phyloP scores from a whole-genome alignment of 345 rosid genomes.

The Gossypium longicalyx region DNA sequence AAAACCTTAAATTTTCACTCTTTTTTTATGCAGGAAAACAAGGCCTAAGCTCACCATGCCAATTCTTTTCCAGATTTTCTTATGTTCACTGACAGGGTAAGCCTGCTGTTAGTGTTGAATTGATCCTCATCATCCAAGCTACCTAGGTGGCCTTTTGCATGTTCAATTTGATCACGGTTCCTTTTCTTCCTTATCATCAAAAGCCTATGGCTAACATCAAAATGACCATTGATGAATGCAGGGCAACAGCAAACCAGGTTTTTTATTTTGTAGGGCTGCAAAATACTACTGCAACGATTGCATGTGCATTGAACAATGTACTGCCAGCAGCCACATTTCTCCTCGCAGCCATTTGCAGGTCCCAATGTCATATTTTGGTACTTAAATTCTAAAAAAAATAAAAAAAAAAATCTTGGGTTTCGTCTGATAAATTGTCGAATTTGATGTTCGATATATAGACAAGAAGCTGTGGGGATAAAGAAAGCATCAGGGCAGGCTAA shows the following conservation, averaged over 20 bases:
- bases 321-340: conserved; percentile 79
- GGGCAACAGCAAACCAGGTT: conserved; percentile 71
- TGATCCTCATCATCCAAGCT: neutral
- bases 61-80: conserved; percentile 55
- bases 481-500: conserved; percentile 71
- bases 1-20: neutral
- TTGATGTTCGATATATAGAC: conserved; percentile 33
- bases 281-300: conserved; percentile 69
- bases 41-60: conserved; percentile 60
- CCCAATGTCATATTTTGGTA: neutral
- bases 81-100: conserved; percentile 91
- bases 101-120: neutral
- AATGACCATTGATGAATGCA: conserved; percentile 21
- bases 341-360: conserved; percentile 77
- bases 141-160: neutral
- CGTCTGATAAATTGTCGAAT: neutral
- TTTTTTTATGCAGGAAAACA: conserved; percentile 50
- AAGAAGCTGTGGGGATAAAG: conserved; percentile 62
- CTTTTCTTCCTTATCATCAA: neutral
- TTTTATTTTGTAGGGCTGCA: conserved; percentile 76
- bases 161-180: neutral
- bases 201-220: conserved; percentile 1
- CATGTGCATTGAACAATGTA: conserved; percentile 74
- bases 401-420: neutral
- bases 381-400: too few relatives aligned